phyloP scores from a whole-genome alignment of 805 yeast species.

The Zygosaccharomyces bailii region DNA sequence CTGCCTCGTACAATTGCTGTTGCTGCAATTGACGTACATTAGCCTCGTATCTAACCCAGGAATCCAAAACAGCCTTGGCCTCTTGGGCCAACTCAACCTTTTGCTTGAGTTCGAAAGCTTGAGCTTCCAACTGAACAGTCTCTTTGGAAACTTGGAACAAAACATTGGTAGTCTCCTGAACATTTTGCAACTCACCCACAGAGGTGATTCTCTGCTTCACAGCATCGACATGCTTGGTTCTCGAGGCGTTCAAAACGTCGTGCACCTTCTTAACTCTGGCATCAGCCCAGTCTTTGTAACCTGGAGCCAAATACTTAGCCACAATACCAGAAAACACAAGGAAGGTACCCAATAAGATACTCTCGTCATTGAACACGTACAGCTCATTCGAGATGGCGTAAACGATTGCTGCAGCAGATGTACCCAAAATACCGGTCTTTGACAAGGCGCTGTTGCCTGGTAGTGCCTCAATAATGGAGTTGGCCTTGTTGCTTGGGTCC shows the following conservation, averaged over 20 bases:
- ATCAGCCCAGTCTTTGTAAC: slow-evolving; percentile 91
- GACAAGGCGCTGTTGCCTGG: slow-evolving; percentile 88
- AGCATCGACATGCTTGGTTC: slow-evolving; percentile 86
- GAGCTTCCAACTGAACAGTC: slow-evolving; percentile 93
- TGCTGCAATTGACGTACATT: slow-evolving; percentile 96
- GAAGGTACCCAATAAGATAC: slow-evolving; percentile 79
- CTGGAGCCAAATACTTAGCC: slow-evolving; percentile 89
- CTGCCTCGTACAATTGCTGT: slow-evolving; percentile 81
- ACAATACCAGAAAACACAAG: slow-evolving; percentile 68
- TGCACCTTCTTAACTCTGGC: slow-evolving; percentile 78
- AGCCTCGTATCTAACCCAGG: slow-evolving; percentile 98
- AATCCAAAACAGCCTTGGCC: slow-evolving; percentile 93
- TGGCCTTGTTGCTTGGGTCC: slow-evolving; percentile 90
- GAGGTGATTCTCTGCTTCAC: slow-evolving; percentile 88
- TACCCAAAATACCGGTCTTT: slow-evolving; percentile 93
- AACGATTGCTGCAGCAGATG: slow-evolving; percentile 89
- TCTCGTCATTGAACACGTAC: slow-evolving; percentile 90
- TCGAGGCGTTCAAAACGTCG: slow-evolving; percentile 78
- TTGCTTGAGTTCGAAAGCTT: slow-evolving; percentile 91
- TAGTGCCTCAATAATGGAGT: slow-evolving; percentile 81
- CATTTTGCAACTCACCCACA: slow-evolving; percentile 86
- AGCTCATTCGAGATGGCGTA: slow-evolving; percentile 93
- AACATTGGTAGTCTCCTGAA: slow-evolving; percentile 85
- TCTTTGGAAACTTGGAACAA: slow-evolving; percentile 93
- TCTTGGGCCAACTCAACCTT: slow-evolving; percentile 79